Evolutionary conservation across 305 asterid species (phyloP).

Genomic region (Fraxinus floribunda): DNA sequence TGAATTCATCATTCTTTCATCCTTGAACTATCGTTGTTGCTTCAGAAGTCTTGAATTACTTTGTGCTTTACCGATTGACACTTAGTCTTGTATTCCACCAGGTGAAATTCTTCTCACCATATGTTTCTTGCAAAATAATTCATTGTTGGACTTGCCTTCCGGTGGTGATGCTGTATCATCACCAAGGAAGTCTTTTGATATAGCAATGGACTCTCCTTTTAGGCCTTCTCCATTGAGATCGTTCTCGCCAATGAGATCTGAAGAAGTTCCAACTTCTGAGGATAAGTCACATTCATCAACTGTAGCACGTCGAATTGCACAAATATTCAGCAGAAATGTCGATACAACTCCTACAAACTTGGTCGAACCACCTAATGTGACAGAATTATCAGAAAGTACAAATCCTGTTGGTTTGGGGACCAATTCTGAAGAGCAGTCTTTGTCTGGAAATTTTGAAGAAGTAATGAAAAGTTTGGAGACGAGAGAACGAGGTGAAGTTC

Average conservation of each 20-base stretch:
- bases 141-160: conserved; percentile 49
- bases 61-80: conserved; percentile 8
- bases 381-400: conserved; percentile 47
- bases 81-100: conserved; percentile 30
- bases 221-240: conserved; percentile 51
- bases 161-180: conserved; percentile 34
- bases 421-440: conserved; percentile 48
- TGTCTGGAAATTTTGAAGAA: conserved; percentile 64
- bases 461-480: conserved; percentile 56
- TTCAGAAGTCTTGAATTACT: conserved; percentile 2
- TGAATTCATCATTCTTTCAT: neutral
- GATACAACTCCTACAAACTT: conserved; percentile 50
- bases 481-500: conserved; percentile 63
- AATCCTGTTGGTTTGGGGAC: conserved; percentile 38
- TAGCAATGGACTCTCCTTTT: conserved; percentile 40
- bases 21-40: neutral
- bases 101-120: conserved; percentile 95
- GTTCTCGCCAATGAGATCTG: conserved; percentile 61
- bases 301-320: conserved; percentile 77
- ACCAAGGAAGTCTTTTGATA: conserved; percentile 44
- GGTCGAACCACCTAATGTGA: conserved; percentile 42
- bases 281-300: conserved; percentile 48
- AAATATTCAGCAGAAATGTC: conserved; percentile 63
- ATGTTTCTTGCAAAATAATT: conserved; percentile 65
- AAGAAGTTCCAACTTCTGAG: conserved; percentile 52